phyloP scores from a whole-genome alignment of 2,329 filamentous ascomycete genomes.

The Cladosporium sp. region DNA sequence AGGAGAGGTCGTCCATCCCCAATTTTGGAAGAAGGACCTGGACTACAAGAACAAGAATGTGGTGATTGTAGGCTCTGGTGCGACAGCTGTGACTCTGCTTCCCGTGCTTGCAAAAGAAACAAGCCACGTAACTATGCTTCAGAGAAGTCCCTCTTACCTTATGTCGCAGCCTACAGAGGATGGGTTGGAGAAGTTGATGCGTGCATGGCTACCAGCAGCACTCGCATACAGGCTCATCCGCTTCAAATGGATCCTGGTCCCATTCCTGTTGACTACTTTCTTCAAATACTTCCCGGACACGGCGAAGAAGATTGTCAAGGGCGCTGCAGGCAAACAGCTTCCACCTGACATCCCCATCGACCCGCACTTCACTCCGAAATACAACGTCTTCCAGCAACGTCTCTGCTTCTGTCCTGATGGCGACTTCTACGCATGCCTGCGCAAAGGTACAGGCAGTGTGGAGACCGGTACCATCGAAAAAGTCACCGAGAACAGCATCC shows the following conservation, averaged over 20 bases:
- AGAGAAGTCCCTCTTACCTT: slow-evolving; percentile 68
- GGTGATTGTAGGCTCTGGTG: slow-evolving; percentile 71
- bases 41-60: slow-evolving; percentile 65
- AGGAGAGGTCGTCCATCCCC: slow-evolving; percentile 62
- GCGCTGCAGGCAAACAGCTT: slow-evolving; percentile 43
- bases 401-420: slow-evolving; percentile 65
- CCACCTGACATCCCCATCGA: slow-evolving; percentile 40
- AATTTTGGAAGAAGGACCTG: slow-evolving; percentile 70
- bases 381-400: slow-evolving; percentile 64
- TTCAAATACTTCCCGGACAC: slow-evolving; percentile 30
- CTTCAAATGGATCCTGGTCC: slow-evolving; percentile 33
- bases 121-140: slow-evolving; percentile 69
- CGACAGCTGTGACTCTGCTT: slow-evolving; percentile 73
- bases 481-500: slow-evolving; percentile 48
- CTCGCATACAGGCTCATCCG: slow-evolving; percentile 30
- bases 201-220: slow-evolving; percentile 18
- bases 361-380: slow-evolving; percentile 43
- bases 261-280: slow-evolving; percentile 32
- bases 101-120: slow-evolving; percentile 65
- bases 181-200: slow-evolving; percentile 22
- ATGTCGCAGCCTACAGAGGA: slow-evolving; percentile 28
- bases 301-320: slow-evolving; percentile 35
- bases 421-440: slow-evolving; percentile 54
- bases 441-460: slow-evolving; percentile 49
- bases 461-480: slow-evolving; percentile 52